A percentile compares a stretch with the other conserved stretches of the same genome.
Conservation (phyloP, 192 early-diverging fungal genomes). For the Geosiphon pyriformis region DNA sequence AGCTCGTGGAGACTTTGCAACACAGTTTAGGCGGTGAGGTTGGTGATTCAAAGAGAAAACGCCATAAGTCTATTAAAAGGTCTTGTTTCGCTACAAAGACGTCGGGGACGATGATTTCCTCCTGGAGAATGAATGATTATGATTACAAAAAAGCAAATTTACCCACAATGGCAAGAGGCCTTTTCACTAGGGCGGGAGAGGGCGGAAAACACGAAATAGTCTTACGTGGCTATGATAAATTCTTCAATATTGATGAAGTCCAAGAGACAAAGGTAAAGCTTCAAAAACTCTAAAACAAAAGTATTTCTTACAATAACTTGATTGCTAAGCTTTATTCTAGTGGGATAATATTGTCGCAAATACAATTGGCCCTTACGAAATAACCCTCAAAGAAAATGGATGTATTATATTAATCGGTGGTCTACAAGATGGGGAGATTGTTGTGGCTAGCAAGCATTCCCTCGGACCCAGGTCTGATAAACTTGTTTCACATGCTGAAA, state of each 20-base stretch:
- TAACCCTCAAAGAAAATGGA: constrained; percentile 95
- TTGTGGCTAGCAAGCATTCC: constrained; percentile 90
- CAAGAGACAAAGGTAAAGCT: constrained; percentile 42
- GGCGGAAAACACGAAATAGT: constrained; percentile 50
- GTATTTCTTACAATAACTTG: neutral
- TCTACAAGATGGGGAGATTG: constrained; percentile 44
- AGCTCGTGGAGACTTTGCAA: too few relatives aligned
- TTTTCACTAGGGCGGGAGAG: constrained; percentile 57
- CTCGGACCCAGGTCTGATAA: constrained; percentile 32
- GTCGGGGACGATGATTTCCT: constrained; percentile 20
- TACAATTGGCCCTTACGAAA: constrained; percentile 82
- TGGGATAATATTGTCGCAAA: constrained; percentile 52
- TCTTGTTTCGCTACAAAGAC: neutral
- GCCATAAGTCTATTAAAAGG: neutral
- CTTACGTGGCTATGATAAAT: constrained; percentile 95
- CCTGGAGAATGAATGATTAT: constrained; percentile 66
- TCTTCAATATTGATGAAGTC: constrained; percentile 81
- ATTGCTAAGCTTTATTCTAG: constrained; percentile 23
- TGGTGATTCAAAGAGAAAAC: too few relatives aligned
- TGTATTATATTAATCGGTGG: constrained; percentile 84
- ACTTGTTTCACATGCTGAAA: constrained; percentile 51
- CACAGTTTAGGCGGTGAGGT: too few relatives aligned
- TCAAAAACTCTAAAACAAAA: neutral
- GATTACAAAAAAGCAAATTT: constrained; percentile 64
- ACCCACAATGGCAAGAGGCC: constrained; percentile 74